phyloP scores from a whole-genome alignment of 441 rosid genomes.

The Pelargonium australe region DNA sequence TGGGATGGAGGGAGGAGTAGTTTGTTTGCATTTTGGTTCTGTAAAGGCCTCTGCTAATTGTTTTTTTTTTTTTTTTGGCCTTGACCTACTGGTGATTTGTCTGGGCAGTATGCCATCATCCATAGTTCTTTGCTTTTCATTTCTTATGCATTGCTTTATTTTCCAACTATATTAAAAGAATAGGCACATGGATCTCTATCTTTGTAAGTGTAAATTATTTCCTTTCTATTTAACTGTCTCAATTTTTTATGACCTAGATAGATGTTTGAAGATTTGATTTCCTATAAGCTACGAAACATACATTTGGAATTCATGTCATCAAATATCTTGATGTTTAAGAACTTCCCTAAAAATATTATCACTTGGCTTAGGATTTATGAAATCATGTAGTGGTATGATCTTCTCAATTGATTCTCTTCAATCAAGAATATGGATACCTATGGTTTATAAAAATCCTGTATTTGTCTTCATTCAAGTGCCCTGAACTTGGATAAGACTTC shows the following conservation, averaged over 20 bases:
- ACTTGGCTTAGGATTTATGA: neutral
- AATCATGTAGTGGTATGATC: neutral
- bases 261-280: neutral
- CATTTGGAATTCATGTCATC: neutral
- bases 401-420: neutral
- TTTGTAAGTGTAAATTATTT: neutral
- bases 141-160: too few species aligned
- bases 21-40: too few species aligned
- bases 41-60: neutral
- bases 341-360: neutral
- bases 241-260: too few species aligned
- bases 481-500: too few species aligned
- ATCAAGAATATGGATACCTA: neutral
- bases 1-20: too few species aligned
- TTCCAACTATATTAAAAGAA: neutral
- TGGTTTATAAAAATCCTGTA: neutral
- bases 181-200: neutral
- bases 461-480: neutral
- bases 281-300: neutral
- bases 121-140: neutral
- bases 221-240: neutral
- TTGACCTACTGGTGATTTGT: neutral
- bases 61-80: neutral
- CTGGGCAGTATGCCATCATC: neutral
- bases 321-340: neutral